Evolutionary conservation across 495 filamentous ascomycete genomes (phyloP), one percentile per base, ranked within the genome.

Genomic region (Durotheca rogersii): DNA sequence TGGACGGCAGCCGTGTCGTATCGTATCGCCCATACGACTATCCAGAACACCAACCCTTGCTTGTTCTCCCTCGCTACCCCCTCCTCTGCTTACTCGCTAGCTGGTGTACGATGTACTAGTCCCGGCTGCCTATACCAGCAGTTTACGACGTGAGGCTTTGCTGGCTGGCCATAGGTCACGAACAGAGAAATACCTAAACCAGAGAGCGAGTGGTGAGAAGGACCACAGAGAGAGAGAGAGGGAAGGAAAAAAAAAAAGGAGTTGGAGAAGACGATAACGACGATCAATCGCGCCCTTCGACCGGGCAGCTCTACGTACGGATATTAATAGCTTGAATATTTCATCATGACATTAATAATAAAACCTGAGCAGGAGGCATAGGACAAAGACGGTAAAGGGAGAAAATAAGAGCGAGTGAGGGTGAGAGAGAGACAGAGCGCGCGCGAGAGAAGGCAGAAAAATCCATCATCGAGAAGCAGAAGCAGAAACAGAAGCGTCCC

Each of bases 381-480:
- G n/a, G n/a, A n/a, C n/a, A n/a, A n/a, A n/a, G n/a, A n/a, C n/a
- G n/a, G n/a, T n/a, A n/a, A n/a, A n/a, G n/a, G n/a, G n/a, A n/a
- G n/a, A n/a, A n/a, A n/a, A n/a, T n/a, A n/a, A n/a, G n/a, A 27
- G 23, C 23, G 23, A 4, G 23, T 27, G 23, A 9, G 9, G 23
- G 4, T 4, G 23, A 27, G 9, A 27, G 4, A 27, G 9, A 27
- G 23, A 9, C 23, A 4, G 23, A 27, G 9, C 9, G 23, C n/a
- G n/a, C n/a, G n/a, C n/a, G 9, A 27, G 23, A 27, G 9, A 27
- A 34, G 14, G 38, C 38, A 33, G 44, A 20, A 37, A 52, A 53
- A 16, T n/a, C 27, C 35, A 37, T 41, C 41, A 46, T 31, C 45
- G 36, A 23, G 27, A 44, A 50, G 45, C 48, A 59, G 49, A 50